phyloP scores from a whole-genome alignment of 108 stramenopile genomes.

The Cyclotella baltica region DNA sequence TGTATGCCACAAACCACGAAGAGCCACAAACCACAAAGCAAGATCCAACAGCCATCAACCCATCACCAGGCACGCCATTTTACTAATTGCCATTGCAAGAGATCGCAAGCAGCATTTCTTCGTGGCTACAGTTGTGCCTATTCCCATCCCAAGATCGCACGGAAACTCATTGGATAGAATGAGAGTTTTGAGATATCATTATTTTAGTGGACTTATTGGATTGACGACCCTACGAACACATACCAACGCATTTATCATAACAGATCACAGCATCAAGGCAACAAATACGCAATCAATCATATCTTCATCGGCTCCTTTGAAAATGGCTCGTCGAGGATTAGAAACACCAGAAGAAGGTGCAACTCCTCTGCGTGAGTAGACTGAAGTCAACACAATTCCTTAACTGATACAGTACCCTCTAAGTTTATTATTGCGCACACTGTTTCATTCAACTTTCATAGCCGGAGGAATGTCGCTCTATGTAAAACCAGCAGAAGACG shows the following conservation, averaged over 20 bases:
- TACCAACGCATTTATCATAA: background rate
- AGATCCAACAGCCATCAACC: too few species aligned
- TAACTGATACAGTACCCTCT: background rate
- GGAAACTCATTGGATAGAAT: background rate
- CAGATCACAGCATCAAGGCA: background rate
- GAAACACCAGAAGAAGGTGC: conserved; percentile 16
- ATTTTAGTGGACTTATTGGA: background rate
- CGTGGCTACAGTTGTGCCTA: too few species aligned
- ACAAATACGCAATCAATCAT: background rate
- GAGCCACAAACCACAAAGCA: too few species aligned
- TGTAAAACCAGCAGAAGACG: conserved; percentile 80
- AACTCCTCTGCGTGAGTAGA: conserved; percentile 12
- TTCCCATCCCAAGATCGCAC: too few species aligned
- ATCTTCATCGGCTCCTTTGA: background rate
- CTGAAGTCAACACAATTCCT: background rate
- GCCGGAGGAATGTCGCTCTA: conserved; percentile 87
- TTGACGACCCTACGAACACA: background rate
- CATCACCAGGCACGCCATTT: too few species aligned
- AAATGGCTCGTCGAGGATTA: conserved; percentile 3
- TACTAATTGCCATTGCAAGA: too few species aligned
- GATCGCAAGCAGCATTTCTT: too few species aligned
- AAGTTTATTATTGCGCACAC: too few species aligned
- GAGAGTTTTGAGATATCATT: background rate
- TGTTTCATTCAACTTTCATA: conserved; percentile 21
- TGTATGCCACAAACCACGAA: too few species aligned